Evolutionary conservation across 768 basidiomycete species (phyloP).

Genomic region (Mycena olivaceomarginata): DNA sequence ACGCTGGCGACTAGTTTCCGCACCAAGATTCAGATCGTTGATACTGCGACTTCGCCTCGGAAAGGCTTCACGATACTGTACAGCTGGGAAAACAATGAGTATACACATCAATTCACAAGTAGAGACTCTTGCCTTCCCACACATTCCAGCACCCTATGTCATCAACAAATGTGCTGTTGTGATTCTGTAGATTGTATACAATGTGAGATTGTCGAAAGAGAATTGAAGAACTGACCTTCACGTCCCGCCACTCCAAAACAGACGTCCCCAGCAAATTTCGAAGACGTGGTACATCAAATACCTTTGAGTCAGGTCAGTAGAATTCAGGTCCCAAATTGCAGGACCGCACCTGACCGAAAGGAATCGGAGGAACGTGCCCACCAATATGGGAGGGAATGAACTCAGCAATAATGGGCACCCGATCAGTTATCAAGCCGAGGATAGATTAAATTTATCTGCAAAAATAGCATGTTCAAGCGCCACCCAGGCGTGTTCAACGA

Average conservation of each 20-base stretch:
- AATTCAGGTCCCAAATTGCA: too few relatives aligned
- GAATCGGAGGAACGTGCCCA: conserved; percentile 66
- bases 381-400: conserved; percentile 78
- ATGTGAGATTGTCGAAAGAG: conserved; percentile 8
- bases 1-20: conserved; percentile 35
- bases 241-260: conserved; percentile 78
- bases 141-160: conserved; percentile 76
- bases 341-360: conserved; percentile 66
- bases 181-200: conserved; percentile 46
- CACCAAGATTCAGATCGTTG: conserved; percentile 64
- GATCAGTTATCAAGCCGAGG: conserved; percentile 73
- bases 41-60: conserved; percentile 63
- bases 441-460: conserved; percentile 75
- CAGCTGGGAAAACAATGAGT: conserved; percentile 43
- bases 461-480: neutral
- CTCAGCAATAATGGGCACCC: conserved; percentile 75
- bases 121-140: conserved; percentile 58
- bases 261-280: conserved; percentile 64
- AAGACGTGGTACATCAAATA: conserved; percentile 77
- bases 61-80: conserved; percentile 60
- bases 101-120: neutral
- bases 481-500: neutral
- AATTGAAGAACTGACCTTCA: conserved; percentile 59
- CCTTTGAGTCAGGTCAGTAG: too few relatives aligned
- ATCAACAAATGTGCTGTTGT: conserved; percentile 60